Base-by-base conservation (phyloP, 2,329 filamentous ascomycete genomes). In the Escovopsis weberi region DNA sequence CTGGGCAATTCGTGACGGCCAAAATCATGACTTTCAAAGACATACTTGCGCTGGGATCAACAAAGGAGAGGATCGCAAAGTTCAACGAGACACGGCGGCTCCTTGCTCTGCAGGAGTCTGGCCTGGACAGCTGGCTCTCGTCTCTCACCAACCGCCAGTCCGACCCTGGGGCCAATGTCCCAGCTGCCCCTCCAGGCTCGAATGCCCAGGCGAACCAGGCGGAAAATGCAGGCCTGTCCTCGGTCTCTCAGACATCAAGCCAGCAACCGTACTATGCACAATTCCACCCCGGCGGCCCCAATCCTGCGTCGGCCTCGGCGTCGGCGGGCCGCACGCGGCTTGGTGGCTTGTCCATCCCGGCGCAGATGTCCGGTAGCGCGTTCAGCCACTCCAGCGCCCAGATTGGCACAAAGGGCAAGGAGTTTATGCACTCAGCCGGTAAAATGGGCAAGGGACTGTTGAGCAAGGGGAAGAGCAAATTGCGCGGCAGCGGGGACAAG, bases 401-500 rank as follows among this genome's bases (percentile, higher is more conserved):
- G 55, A 75, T 88, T 58, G 82, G 85, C 52, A 74, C 80, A 34
- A 89, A 88, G 67, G 80, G 88, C 59, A 95, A 94, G 65, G 87
- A 93, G 54, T 67, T 95, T 26, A 72, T 95, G 57, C 84, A 91
- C 50, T 81, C 82, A 19, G 88, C 88, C 43, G 86, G 85, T 42
- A 87, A 85, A 58, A 85, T 86, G 45, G 87, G 88, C 39, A 94
- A 94, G 67, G 89, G 88, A 41, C 63, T 95, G 49, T 80, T 95
- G 60, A 86, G 83, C 50, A 94, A 94, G 66, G 85, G 88, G 51
- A 89, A 84, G 65, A 89, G 75, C 65, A 89, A 85, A 62, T 78
- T 94, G 59, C 69, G 73, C 48, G 74, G 71, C 58, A 75, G 74
- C 49, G 77, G 79, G 57, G 85, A 91, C 63, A 93, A 93, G 85